phyloP scores from a whole-genome alignment of 2,329 filamentous ascomycete genomes.

The Aspergillus tamarii region DNA sequence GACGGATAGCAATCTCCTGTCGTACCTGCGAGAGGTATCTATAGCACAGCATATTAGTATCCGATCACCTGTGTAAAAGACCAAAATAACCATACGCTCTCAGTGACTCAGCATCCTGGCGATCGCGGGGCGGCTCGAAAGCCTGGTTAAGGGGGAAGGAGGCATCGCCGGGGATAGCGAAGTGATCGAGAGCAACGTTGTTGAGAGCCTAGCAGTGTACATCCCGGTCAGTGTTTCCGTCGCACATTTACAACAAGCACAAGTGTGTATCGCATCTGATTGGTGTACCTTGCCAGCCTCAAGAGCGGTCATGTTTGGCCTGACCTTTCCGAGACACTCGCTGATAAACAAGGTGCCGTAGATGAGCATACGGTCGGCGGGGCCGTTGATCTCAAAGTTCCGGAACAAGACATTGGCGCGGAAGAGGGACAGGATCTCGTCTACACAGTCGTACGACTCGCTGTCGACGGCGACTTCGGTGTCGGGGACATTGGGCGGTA shows the following conservation, averaged over 20 bases:
- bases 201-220: conserved; percentile 72
- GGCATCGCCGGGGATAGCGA: conserved; percentile 91
- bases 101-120: conserved; percentile 86
- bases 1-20: conserved; percentile 81
- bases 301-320: conserved; percentile 67
- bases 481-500: conserved; percentile 59
- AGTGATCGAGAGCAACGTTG: conserved; percentile 92
- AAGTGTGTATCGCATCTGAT: background rate
- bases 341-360: conserved; percentile 96
- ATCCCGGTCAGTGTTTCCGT: conserved; percentile 38
- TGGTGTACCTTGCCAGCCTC: conserved; percentile 65
- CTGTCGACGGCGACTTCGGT: conserved; percentile 72
- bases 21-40: conserved; percentile 78
- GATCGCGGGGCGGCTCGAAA: conserved; percentile 84
- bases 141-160: conserved; percentile 94
- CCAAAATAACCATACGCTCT: conserved; percentile 66
- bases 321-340: conserved; percentile 87
- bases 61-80: background rate
- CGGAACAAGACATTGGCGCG: conserved; percentile 98
- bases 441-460: conserved; percentile 93
- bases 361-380: conserved; percentile 89
- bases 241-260: background rate
- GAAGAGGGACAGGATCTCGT: conserved; percentile 91
- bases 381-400: conserved; percentile 98
- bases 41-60: conserved; percentile 9